These are phyloP conservation scores for Ustilago loliicola DNA, from an alignment of 1,284 basidiomycete genomes.

Conservation along the genomic window DNA sequence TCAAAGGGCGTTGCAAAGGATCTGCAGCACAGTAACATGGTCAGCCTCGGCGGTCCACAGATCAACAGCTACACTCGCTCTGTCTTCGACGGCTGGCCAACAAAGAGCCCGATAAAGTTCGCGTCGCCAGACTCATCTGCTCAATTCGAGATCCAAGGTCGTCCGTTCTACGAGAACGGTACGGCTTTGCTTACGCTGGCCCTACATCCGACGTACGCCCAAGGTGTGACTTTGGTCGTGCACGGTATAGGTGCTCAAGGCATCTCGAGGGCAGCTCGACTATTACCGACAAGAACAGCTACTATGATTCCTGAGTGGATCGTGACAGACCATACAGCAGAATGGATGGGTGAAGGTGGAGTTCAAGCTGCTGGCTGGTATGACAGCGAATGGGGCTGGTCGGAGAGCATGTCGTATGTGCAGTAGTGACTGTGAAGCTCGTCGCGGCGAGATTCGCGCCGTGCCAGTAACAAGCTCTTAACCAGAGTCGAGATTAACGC, in stretches of 20 bases:
- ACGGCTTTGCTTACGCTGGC: slow-evolving; percentile 35
- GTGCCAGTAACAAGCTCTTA: background rate
- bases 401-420: slow-evolving; percentile 46
- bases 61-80: slow-evolving; percentile 35
- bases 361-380: slow-evolving; percentile 55
- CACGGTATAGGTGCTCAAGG: slow-evolving; percentile 37
- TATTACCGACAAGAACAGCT: slow-evolving; percentile 53
- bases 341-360: slow-evolving; percentile 48
- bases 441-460: no score
- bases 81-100: slow-evolving; percentile 23
- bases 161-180: slow-evolving; percentile 34
- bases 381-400: slow-evolving; percentile 45
- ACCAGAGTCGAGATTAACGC: background rate
- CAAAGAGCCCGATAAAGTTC: slow-evolving; percentile 24
- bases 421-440: background rate
- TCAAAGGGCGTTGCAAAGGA: background rate
- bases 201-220: slow-evolving; percentile 12
- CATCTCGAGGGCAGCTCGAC: slow-evolving; percentile 36
- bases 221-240: slow-evolving; percentile 32
- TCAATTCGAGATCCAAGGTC: slow-evolving; percentile 43
- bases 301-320: slow-evolving; percentile 55
- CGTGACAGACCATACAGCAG: slow-evolving; percentile 30
- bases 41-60: slow-evolving; percentile 40
- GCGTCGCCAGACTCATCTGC: slow-evolving; percentile 12
- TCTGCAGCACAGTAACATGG: slow-evolving; percentile 32